These are phyloP conservation scores for Dioscorea alata DNA, from an alignment of 106 monocot species.

Conservation along the genomic window DNA sequence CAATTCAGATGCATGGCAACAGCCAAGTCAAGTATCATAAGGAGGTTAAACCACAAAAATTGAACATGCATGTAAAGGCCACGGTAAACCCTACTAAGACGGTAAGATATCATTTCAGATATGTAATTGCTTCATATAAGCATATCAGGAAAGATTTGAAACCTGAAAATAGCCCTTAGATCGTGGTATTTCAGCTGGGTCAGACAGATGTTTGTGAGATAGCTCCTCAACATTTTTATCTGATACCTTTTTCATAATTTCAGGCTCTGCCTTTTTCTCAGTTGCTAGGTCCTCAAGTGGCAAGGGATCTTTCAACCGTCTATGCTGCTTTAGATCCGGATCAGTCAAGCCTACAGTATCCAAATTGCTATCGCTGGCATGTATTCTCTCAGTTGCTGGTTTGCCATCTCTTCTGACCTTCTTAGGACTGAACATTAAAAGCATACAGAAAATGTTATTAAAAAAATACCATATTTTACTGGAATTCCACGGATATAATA, in stretches of 20 bases:
- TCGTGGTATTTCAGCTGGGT: constrained; percentile 24
- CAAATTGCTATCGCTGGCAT: constrained; percentile 18
- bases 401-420: constrained; percentile 34
- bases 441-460: neutral
- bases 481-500: no score
- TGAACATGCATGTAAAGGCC: neutral
- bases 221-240: constrained; percentile 18
- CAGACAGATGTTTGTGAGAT: constrained; percentile 25
- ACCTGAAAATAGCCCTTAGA: constrained; percentile 44
- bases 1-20: neutral
- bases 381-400: constrained; percentile 24
- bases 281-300: constrained; percentile 16
- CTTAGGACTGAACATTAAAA: constrained; percentile 24
- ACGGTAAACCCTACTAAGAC: neutral
- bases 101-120: neutral
- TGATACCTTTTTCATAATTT: constrained; percentile 14
- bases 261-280: constrained; percentile 8
- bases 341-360: constrained; percentile 12
- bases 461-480: neutral
- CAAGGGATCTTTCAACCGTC: constrained; percentile 24
- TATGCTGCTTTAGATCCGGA: constrained; percentile 27
- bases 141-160: neutral
- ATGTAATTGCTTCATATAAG: neutral
- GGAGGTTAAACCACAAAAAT: neutral
- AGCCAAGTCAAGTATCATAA: neutral